These are phyloP conservation scores for Escovopsis sp. DNA, from an alignment of 2,329 filamentous ascomycete genomes.

Conservation along the genomic window DNA sequence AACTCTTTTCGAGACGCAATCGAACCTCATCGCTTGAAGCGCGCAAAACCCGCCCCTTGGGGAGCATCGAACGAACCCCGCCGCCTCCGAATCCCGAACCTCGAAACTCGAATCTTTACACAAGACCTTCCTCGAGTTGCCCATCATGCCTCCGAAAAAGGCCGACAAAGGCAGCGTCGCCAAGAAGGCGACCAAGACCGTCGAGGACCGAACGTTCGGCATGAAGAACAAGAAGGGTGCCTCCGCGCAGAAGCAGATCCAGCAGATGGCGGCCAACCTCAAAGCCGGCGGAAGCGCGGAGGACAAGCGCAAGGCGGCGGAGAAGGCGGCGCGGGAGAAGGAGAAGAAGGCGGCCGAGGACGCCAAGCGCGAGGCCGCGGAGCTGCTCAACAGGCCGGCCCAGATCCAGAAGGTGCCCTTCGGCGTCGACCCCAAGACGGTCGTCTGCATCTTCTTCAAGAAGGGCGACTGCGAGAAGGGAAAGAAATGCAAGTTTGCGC, in stretches of 20 bases:
- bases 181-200: conserved; percentile 49
- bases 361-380: conserved; percentile 64
- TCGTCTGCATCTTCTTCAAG: conserved; percentile 92
- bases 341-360: conserved; percentile 87
- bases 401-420: conserved; percentile 98
- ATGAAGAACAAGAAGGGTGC: conserved; percentile 99
- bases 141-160: conserved; percentile 62
- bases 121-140: conserved; percentile 12
- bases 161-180: conserved; percentile 34
- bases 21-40: too few relatives aligned
- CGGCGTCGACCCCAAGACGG: conserved; percentile 94
- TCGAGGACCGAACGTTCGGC: conserved; percentile 94
- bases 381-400: conserved; percentile 78
- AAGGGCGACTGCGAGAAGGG: conserved; percentile 97
- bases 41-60: too few relatives aligned
- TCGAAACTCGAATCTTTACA: too few relatives aligned
- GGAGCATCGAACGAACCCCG: too few relatives aligned
- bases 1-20: too few relatives aligned
- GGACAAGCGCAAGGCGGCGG: conserved; percentile 64
- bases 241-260: conserved; percentile 79
- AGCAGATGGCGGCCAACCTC: conserved; percentile 61
- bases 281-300: conserved; percentile 67
- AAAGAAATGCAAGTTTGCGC: conserved; percentile 94
- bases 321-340: conserved; percentile 54
- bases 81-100: too few relatives aligned